Evolutionary conservation across 106 monocot species (phyloP), one percentile per base, ranked within the genome.

Genomic region (Triglochin maritima): DNA sequence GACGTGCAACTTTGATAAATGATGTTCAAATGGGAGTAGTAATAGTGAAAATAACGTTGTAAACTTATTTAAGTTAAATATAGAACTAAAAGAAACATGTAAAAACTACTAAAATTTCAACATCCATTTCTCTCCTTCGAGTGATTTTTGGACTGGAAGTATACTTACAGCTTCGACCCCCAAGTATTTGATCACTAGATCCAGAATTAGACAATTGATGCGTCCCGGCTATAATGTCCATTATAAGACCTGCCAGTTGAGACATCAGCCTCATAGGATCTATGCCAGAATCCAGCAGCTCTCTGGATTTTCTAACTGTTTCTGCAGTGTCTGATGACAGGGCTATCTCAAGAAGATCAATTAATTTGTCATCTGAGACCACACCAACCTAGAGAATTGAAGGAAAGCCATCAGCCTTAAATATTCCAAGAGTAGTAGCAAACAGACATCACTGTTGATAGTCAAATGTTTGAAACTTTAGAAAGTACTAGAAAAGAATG

Each of bases 311-410:
- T 76, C 62, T 82, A 53, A 83, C 89, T 56, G 85, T 89, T 68
- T 89, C 85, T 71, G 72, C 76, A 69, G 80, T 79, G 44, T 89
- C 75, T 59, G 85, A 80, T 55, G 89, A 89, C 82, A 89, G 72
- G 56, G 89, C 85, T 61, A 72, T 66, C 69, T 89, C 85, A 15
- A 89, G 70, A 71, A 89, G 85, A 76, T 82, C 82, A 69, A 89
- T 77, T 68, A 89, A 65, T 73, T 82, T 85, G 59, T 89, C 89
- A 74, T 89, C 82, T 65, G 89, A 82, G 56, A 89, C 80, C 48
- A 82, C 58, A 46, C 85, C 89, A 68, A 79, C 65, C 89, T 89
- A 80, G 9, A 66, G 61, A 59, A 61, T 11, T 15, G 61, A 44
- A 69, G 11, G 15, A 15, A 14, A 56, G 49, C 54, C 15, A 9